Evolutionary conservation across 2,329 filamentous ascomycete species (phyloP).

Genomic region (Penicillium sp.): DNA sequence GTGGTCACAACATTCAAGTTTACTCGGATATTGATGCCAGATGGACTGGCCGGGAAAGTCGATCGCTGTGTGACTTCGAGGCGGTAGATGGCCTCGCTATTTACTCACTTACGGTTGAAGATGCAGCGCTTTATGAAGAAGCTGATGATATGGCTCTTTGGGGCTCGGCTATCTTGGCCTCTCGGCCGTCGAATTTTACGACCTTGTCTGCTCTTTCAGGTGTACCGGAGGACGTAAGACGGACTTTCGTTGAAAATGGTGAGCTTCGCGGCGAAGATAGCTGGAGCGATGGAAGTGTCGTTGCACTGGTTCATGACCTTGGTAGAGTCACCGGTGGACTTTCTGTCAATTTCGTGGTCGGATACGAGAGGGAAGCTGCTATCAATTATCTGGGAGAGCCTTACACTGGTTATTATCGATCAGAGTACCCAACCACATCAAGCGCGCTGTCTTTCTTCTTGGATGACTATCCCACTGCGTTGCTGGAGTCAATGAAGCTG

Average conservation of each 20-base stretch:
- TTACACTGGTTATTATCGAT: slow-evolving; percentile 44
- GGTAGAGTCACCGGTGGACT: slow-evolving; percentile 28
- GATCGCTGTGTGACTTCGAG: slow-evolving; percentile 26
- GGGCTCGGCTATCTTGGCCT: slow-evolving; percentile 45
- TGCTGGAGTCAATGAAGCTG: slow-evolving; percentile 34
- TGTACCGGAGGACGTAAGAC: slow-evolving; percentile 26
- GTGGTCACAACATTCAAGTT: slow-evolving; percentile 38
- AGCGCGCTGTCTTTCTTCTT: slow-evolving; percentile 42
- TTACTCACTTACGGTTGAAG: slow-evolving; percentile 35
- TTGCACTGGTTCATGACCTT: slow-evolving; percentile 44
- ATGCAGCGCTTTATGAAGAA: slow-evolving; percentile 37
- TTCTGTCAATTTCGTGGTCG: slow-evolving; percentile 45
- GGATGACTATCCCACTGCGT: slow-evolving; percentile 41
- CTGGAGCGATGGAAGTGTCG: slow-evolving; percentile 34
- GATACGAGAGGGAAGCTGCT: slow-evolving; percentile 42
- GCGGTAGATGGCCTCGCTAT: slow-evolving; percentile 28
- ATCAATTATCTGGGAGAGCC: slow-evolving; percentile 45
- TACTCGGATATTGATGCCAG: slow-evolving; percentile 48
- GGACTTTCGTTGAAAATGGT: slow-evolving; percentile 35
- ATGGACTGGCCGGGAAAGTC: slow-evolving; percentile 42
- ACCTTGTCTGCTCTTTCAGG: slow-evolving; percentile 36
- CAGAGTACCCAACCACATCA: slow-evolving; percentile 33
- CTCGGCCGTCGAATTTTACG: slow-evolving; percentile 28
- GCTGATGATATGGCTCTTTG: slow-evolving; percentile 45
- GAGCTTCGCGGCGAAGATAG: slow-evolving; percentile 24